Evolutionary conservation across 2,329 filamentous ascomycete genomes (phyloP), one percentile per base, ranked within the genome.

Genomic region (Tympanopsis confertula): DNA sequence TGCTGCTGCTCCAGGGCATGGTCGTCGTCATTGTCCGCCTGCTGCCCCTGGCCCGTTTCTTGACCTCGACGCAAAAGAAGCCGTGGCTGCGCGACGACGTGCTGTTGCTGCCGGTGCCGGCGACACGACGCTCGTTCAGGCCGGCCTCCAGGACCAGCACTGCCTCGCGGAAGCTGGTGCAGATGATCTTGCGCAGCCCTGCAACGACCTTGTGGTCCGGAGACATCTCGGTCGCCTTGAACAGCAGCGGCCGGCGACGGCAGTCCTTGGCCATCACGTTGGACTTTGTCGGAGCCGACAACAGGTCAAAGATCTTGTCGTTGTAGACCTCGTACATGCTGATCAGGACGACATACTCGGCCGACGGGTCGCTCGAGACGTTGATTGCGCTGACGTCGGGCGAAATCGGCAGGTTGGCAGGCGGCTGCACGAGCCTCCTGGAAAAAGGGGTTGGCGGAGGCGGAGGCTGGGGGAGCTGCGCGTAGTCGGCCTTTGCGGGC

Each of bases 241-340:
- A 98, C 0, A 94, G 66, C 2, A 98, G 63, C 0, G 86, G 79
- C 19, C 88, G 76, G n/a, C 91, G 78, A 36, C 79, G 71, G 44
- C 70, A 68, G 41, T 86, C 80, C 48, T 85, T 86, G 22, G 22
- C 22, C 2, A 76, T 80, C 4, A 69, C 68, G 26, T 70, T 71
- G 0, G 68, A 68, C 44, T 71, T 71, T 15, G 67, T 59, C 2
- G 74, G 70, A 0, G 75, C 73, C 0, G 82, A 83, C 1, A 98
- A 67, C 0, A 98, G 75, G 51, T 98, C 91, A 55, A 93, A 96
- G 46, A 98, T 96, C 24, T 88, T 80, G 60, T 98, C 89, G 53
- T 96, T 98, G 65, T 98, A 95, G 2, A 98, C 89, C 57, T 98
- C 91, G 58, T 96, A 96, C 88, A 98, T 98, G 38, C 87, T 94